Evolutionary conservation across 2,329 filamentous ascomycete genomes (phyloP).

Genomic region (Celoporthe dispersa): DNA sequence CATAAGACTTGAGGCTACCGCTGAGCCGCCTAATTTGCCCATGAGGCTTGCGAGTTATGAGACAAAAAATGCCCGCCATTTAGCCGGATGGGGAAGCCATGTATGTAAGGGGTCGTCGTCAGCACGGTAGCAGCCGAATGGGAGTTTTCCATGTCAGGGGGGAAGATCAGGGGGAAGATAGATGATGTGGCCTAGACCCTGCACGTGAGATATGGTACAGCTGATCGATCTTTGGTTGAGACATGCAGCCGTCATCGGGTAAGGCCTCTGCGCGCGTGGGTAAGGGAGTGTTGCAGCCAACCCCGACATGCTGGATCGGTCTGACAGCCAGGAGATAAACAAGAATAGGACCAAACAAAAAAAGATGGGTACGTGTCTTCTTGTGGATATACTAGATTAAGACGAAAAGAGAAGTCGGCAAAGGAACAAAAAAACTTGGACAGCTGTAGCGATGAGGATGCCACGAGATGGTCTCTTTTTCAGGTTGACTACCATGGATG

Average conservation of each 20-base stretch:
- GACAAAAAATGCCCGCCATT: neutral
- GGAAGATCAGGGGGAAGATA: neutral
- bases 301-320: neutral
- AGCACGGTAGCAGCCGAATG: conserved; percentile 4
- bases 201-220: conserved; percentile 25
- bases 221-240: conserved; percentile 26
- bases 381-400: neutral
- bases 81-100: conserved; percentile 1
- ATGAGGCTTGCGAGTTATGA: neutral
- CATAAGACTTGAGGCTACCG: neutral
- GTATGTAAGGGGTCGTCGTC: conserved; percentile 18
- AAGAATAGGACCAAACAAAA: neutral
- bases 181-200: neutral
- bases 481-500: neutral
- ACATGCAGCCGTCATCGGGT: conserved; percentile 27
- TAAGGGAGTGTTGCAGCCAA: conserved; percentile 4
- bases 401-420: neutral
- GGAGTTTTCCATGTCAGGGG: neutral
- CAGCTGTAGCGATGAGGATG: neutral
- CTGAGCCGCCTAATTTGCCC: conserved; percentile 3
- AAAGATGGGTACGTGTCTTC: neutral
- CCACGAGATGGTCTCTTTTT: conserved; percentile 15
- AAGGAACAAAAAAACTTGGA: too few relatives aligned
- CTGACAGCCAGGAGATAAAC: neutral
- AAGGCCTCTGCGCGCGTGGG: conserved; percentile 7